Evolutionary conservation across 345 rosid species (phyloP).

Genomic region (Alliaria petiolata): DNA sequence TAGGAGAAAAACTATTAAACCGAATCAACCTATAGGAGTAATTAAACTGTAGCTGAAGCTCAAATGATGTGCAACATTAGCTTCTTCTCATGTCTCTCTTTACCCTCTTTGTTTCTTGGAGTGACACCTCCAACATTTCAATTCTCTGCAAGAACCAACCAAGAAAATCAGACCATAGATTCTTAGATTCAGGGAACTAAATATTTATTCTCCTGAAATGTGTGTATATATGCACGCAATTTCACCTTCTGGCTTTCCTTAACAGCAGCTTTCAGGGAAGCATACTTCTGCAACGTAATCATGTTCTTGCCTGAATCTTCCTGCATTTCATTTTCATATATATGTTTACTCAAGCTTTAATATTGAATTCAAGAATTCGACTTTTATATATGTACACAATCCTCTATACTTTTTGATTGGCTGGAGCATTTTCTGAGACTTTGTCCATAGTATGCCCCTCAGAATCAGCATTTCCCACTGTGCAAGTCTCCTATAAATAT

Average conservation of each 20-base stretch:
- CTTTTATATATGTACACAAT: not conserved
- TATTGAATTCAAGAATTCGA: not conserved
- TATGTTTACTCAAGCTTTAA: not conserved
- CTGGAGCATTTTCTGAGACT: slow-evolving; percentile 7
- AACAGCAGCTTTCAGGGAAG: slow-evolving; percentile 2
- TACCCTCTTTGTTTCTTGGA: slow-evolving; percentile 23
- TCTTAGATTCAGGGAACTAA: not conserved
- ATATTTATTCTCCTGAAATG: not conserved
- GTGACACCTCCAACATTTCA: slow-evolving; percentile 18
- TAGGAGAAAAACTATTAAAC: not conserved
- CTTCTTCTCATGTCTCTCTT: not conserved
- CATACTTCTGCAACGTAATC: not conserved
- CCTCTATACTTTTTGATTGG: not conserved
- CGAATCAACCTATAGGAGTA: not conserved
- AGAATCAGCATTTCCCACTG: not conserved
- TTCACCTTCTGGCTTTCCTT: slow-evolving; percentile 14
- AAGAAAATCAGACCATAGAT: not conserved
- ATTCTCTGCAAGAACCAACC: slow-evolving; percentile 19
- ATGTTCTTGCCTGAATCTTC: not conserved
- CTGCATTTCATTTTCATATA: not conserved
- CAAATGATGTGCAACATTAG: not conserved
- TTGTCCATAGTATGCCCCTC: slow-evolving; percentile 1
- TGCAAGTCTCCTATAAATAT: slow-evolving; percentile 1
- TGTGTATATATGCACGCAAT: not conserved
- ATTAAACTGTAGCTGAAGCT: not conserved